These are phyloP conservation scores for Pythium rhizo-oryzae DNA, from an alignment of 352 stramenopile genomes.

Conservation along the genomic window DNA sequence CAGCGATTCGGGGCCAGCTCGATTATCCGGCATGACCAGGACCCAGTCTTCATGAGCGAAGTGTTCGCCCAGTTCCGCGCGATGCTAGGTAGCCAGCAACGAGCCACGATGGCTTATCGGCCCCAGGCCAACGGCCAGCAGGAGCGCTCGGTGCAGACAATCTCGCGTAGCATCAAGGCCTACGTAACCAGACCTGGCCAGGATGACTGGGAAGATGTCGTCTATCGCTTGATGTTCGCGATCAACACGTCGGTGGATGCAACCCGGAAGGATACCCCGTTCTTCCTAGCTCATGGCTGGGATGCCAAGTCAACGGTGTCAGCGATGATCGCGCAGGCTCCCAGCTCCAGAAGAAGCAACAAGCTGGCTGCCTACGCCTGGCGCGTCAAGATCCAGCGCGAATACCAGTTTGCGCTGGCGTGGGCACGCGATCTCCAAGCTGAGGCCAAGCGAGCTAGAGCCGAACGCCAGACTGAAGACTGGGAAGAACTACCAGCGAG, in stretches of 20 bases:
- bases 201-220: slow-evolving; percentile 25
- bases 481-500: slow-evolving; percentile 5
- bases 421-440: slow-evolving; percentile 15
- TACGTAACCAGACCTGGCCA: slow-evolving; percentile 16
- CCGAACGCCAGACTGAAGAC: not conserved
- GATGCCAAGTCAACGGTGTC: slow-evolving; percentile 20
- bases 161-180: slow-evolving; percentile 1
- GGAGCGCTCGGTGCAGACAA: slow-evolving; percentile 25
- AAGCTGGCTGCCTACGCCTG: slow-evolving; percentile 13
- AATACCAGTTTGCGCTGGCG: slow-evolving; percentile 8
- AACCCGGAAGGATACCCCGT: slow-evolving; percentile 14
- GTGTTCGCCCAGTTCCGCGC: slow-evolving; percentile 19
- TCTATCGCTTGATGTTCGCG: slow-evolving; percentile 23
- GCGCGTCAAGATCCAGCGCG: slow-evolving; percentile 1
- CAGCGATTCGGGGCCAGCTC: slow-evolving; percentile 24
- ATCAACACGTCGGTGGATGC: slow-evolving; percentile 22
- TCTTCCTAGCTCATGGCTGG: slow-evolving; percentile 29
- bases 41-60: slow-evolving; percentile 27
- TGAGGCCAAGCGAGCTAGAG: not conserved
- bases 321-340: slow-evolving; percentile 22
- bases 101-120: slow-evolving; percentile 22
- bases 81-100: slow-evolving; percentile 23
- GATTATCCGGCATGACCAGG: slow-evolving; percentile 24
- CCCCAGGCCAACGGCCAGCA: too few relatives aligned
- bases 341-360: slow-evolving; percentile 1